phyloP scores from a whole-genome alignment of 495 filamentous ascomycete species.

The Penicillium dipodomyicola region DNA sequence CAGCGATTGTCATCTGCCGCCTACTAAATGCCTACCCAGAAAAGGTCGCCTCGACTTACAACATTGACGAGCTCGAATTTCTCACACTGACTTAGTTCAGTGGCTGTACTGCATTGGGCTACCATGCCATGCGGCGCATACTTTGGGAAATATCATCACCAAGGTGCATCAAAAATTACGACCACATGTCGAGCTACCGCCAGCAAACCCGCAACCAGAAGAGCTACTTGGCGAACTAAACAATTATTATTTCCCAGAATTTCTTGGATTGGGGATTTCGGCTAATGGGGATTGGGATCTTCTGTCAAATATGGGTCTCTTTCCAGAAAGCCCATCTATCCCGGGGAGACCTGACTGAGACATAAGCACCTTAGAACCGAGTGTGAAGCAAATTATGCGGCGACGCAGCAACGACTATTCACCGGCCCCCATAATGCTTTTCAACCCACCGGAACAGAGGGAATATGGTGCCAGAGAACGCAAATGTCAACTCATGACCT shows the following conservation, averaged over 20 bases:
- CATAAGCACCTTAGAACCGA: not conserved
- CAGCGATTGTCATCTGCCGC: constrained; percentile 43
- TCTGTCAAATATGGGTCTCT: constrained; percentile 25
- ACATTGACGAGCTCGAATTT: constrained; percentile 33
- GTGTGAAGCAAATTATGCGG: not conserved
- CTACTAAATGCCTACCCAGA: constrained; percentile 38
- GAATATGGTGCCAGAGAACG: constrained; percentile 25
- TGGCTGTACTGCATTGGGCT: constrained; percentile 47
- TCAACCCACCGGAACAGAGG: constrained; percentile 25
- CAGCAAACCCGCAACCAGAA: constrained; percentile 11
- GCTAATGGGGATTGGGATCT: constrained; percentile 31
- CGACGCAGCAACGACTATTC: not conserved
- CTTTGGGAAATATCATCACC: constrained; percentile 39
- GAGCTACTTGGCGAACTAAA: constrained; percentile 20
- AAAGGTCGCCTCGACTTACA: constrained; percentile 26
- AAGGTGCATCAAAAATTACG: constrained; percentile 27
- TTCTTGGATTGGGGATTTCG: constrained; percentile 28
- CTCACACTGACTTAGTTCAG: constrained; percentile 34
- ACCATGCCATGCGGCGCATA: constrained; percentile 46
- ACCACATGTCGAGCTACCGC: constrained; percentile 15
- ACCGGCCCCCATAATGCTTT: constrained; percentile 18
- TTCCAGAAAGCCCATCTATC: constrained; percentile 17
- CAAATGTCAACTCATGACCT: constrained; percentile 60
- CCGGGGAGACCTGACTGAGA: constrained; percentile 8
- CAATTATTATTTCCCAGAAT: constrained; percentile 34